Base-by-base conservation (phyloP, 2,329 filamentous ascomycete genomes). In the Cercospora zeae-maydis region DNA sequence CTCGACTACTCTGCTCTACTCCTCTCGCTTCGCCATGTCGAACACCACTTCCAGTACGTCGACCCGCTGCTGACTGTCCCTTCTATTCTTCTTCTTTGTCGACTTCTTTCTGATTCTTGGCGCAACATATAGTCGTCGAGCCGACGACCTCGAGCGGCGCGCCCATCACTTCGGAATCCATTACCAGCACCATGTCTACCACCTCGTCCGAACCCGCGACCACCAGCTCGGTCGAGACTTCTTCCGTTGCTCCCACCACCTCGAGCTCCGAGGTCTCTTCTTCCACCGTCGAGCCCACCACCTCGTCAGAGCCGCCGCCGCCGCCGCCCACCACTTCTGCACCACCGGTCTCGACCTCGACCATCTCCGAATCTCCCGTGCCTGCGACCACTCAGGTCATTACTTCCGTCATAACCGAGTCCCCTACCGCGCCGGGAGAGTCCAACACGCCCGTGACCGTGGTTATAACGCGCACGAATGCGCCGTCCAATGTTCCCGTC, bases 361-460 rank as follows among this genome's bases (percentile, higher is more conserved):
- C 65, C 10, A 33, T 66, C 21, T 63, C 60, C 36, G 54, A 59
- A 14, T 69, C 67, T 2, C 60, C 65, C 33, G 52, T 62, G 19
- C 64, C 67, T 33, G 56, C 66, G 27, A 68, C 64, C 49, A 69
- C 67, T 31, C 59, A 59, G 57, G 54, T 66, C 19, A 27, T 64
- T n/a, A 69, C 67, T 14, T 68, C 67, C 11, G 57, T 69, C 31
- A 58, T 68, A 9, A 67, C 64, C 24, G 58, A 58, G 21, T 53
- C 63, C 2, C 51, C 57, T 19, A 59, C 64, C 16, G 45, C 59
- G n/a, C 39, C 64, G 11, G 65, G 59, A 16, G 51, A 64, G 11
- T 37, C 61, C n/a, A 31, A 55, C 8, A 58, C 60, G 11, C 52
- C 64, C 24, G 55, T 66, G 27, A 65, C 64, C 21, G 58, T 66